A percentile compares a stretch with the other conserved stretches of the same genome.
Evolutionary conservation across 768 basidiomycete genomes (phyloP).

Genomic region (Termitomyces titanicus): DNA sequence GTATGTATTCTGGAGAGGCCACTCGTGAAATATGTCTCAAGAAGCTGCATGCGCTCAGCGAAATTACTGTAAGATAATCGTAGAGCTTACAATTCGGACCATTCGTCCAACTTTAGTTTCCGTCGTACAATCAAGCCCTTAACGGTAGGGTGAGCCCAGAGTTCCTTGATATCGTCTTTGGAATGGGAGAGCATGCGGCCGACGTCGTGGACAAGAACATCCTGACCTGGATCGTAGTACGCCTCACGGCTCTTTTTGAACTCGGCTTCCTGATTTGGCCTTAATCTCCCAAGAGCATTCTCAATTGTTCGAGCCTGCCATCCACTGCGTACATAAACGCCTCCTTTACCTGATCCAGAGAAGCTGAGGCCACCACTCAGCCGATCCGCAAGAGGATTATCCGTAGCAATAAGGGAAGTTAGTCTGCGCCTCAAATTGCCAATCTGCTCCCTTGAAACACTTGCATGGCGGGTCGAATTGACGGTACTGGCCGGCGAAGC

Average conservation of each 20-base stretch:
- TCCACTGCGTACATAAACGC: conserved; percentile 73
- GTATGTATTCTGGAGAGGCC: conserved; percentile 64
- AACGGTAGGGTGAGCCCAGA: conserved; percentile 75
- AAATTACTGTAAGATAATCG: conserved; percentile 2
- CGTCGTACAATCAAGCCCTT: conserved; percentile 63
- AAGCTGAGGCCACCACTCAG: conserved; percentile 72
- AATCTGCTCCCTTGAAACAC: conserved; percentile 36
- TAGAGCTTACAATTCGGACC: conserved; percentile 78
- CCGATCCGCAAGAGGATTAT: conserved; percentile 62
- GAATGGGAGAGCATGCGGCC: conserved; percentile 54
- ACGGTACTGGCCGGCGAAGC: conserved; percentile 22
- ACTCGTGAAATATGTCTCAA: conserved; percentile 71
- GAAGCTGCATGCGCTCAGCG: conserved; percentile 48
- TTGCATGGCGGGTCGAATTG: conserved; percentile 23
- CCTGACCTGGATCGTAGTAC: conserved; percentile 35
- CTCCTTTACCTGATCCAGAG: conserved; percentile 72
- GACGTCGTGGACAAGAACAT: conserved; percentile 58
- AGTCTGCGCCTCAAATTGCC: conserved; percentile 57
- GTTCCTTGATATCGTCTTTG: conserved; percentile 61
- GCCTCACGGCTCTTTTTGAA: conserved; percentile 30
- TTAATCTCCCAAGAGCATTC: conserved; percentile 42
- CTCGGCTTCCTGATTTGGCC: conserved; percentile 24
- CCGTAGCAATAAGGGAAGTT: conserved; percentile 55
- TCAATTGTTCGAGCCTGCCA: conserved; percentile 75
- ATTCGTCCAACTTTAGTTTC: conserved; percentile 77